A percentile compares a stretch with the other conserved stretches of the same genome.
Conservation (phyloP, 164 flowering plant genomes). For the Macadamia tetraphylla region DNA sequence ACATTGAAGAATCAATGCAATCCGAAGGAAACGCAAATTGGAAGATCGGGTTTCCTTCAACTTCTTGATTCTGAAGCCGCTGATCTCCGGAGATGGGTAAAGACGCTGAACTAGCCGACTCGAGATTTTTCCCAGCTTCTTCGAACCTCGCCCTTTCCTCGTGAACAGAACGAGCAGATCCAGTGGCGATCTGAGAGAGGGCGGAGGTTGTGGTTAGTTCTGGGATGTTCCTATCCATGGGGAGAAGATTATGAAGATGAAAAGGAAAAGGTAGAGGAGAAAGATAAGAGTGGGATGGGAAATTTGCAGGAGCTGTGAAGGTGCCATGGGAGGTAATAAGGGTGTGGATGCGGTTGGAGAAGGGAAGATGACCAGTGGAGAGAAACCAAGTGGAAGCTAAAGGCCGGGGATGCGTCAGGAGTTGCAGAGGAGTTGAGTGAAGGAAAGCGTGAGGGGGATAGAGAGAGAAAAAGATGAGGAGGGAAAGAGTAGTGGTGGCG, state of each 20-base stretch:
- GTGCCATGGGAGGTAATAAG: constrained; percentile 1
- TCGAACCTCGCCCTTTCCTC: no score
- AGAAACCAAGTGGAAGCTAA: constrained; percentile 8
- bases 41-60: no score
- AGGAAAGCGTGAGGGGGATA: neutral
- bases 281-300: no score
- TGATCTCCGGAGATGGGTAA: no score
- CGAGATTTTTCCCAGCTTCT: no score
- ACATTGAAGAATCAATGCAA: no score
- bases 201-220: neutral
- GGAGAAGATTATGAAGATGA: neutral
- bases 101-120: no score
- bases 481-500: neutral
- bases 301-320: neutral
- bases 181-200: neutral
- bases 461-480: neutral
- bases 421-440: constrained; percentile 7
- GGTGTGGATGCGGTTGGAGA: neutral
- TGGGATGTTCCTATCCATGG: constrained; percentile 6
- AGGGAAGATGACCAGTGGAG: neutral
- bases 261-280: neutral
- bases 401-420: neutral
- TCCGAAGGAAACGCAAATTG: no score
- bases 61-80: no score
- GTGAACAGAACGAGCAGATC: no score